Evolutionary conservation across 495 filamentous ascomycete genomes (phyloP).

Genomic region (Lasiosphaeris hirsuta): DNA sequence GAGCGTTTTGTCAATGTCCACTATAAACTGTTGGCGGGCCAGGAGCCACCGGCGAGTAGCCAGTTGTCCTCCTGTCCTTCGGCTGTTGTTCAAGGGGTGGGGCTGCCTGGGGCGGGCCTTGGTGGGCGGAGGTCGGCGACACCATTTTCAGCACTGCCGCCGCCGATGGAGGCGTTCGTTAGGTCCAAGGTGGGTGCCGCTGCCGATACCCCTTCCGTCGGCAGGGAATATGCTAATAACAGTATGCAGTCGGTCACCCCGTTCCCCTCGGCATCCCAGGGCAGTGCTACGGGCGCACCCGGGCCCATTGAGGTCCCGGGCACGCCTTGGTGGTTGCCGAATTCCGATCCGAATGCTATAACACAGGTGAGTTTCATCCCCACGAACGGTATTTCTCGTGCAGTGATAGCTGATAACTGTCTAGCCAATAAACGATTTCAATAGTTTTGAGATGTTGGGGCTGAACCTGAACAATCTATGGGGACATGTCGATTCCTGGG

Average conservation of each 20-base stretch:
- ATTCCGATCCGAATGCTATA: constrained; percentile 16
- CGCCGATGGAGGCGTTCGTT: constrained; percentile 18
- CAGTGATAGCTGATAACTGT: not conserved
- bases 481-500: constrained; percentile 24
- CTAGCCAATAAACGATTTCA: constrained; percentile 26
- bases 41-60: constrained; percentile 32
- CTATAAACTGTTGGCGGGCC: constrained; percentile 41
- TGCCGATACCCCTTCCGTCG: not conserved
- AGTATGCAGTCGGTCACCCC: constrained; percentile 26
- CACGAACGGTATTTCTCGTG: not conserved
- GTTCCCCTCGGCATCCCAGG: constrained; percentile 13
- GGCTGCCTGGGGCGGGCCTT: not conserved
- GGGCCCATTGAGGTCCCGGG: constrained; percentile 23
- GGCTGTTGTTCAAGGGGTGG: not conserved
- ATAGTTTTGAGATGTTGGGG: constrained; percentile 24
- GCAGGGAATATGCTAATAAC: not conserved
- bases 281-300: not conserved
- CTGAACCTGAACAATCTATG: constrained; percentile 35
- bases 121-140: constrained; percentile 4
- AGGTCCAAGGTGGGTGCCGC: constrained; percentile 23
- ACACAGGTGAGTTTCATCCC: constrained; percentile 18
- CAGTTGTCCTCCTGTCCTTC: constrained; percentile 14
- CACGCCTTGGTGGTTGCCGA: constrained; percentile 32
- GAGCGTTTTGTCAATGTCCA: constrained; percentile 39
- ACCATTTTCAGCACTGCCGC: not conserved